Evolutionary conservation across 495 filamentous ascomycete species (phyloP).

Genomic region (Acidiella bohemica): DNA sequence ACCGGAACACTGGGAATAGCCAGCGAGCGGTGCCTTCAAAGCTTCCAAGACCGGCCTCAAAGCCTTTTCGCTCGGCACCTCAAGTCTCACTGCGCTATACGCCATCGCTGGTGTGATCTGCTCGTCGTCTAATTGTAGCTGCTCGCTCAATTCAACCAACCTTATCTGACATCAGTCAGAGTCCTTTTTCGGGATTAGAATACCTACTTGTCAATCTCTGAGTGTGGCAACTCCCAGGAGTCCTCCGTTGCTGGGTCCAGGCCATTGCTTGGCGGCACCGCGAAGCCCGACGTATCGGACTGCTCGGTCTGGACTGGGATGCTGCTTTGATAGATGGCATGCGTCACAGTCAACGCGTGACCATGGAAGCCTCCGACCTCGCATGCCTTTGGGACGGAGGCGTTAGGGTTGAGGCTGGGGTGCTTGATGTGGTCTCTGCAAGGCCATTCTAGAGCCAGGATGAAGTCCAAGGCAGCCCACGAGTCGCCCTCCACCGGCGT

Average conservation of each 20-base stretch:
- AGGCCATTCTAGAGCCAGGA: slow-evolving; percentile 16
- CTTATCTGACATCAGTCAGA: no score
- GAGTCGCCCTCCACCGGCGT: no score
- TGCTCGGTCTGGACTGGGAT: neutral
- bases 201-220: slow-evolving; percentile 16
- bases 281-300: no score
- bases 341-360: slow-evolving; percentile 6
- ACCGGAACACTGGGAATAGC: slow-evolving; percentile 1
- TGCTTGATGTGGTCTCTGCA: slow-evolving; percentile 8
- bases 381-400: neutral
- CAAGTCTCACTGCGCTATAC: slow-evolving; percentile 3
- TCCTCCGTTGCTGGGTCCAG: neutral
- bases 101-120: slow-evolving; percentile 6
- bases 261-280: no score
- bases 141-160: slow-evolving; percentile 8
- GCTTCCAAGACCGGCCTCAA: slow-evolving; percentile 9
- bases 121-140: slow-evolving; percentile 10
- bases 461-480: slow-evolving; percentile 16
- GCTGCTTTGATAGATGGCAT: slow-evolving; percentile 7
- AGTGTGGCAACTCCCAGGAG: slow-evolving; percentile 12
- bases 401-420: slow-evolving; percentile 4
- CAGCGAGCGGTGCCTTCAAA: slow-evolving; percentile 7
- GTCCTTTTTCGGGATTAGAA: no score
- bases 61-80: slow-evolving; percentile 1
- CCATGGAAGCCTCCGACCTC: slow-evolving; percentile 4